These are phyloP conservation scores for Epichloe typhina DNA, from an alignment of 2,329 filamentous ascomycete species.

Conservation along the genomic window DNA sequence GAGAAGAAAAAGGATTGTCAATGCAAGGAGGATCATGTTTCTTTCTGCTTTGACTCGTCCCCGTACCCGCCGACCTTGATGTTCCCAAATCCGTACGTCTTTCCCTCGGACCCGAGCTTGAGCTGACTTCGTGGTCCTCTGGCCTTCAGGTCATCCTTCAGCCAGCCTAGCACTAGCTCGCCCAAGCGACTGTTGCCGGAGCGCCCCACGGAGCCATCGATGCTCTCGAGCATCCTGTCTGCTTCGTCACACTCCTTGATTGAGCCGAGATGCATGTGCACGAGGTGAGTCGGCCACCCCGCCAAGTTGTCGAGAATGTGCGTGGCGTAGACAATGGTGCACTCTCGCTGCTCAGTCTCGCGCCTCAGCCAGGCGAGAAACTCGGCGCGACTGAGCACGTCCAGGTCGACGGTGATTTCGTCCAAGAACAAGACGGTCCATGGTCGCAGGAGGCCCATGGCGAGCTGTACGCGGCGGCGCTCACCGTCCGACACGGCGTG, in stretches of 20 bases:
- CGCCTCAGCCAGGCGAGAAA: slow-evolving; percentile 77
- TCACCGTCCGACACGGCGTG: slow-evolving; percentile 92
- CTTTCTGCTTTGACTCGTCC: slow-evolving; percentile 33
- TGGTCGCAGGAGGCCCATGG: slow-evolving; percentile 85
- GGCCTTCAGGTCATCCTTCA: slow-evolving; percentile 65
- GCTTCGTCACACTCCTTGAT: slow-evolving; percentile 79
- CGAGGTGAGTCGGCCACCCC: slow-evolving; percentile 87
- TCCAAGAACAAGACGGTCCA: slow-evolving; percentile 88
- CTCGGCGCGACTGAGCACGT: slow-evolving; percentile 70
- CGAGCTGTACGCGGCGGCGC: slow-evolving; percentile 78
- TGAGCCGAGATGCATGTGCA: slow-evolving; percentile 84
- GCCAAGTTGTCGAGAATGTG: slow-evolving; percentile 94
- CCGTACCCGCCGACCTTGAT: slow-evolving; percentile 43
- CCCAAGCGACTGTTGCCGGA: slow-evolving; percentile 72
- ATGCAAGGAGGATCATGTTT: slow-evolving; percentile 10
- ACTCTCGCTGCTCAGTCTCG: slow-evolving; percentile 71
- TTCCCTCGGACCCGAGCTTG: slow-evolving; percentile 44
- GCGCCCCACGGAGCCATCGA: slow-evolving; percentile 23
- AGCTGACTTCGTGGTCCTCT: slow-evolving; percentile 60
- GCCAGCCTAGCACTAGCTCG: slow-evolving; percentile 77
- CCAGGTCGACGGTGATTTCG: slow-evolving; percentile 93
- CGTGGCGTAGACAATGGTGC: slow-evolving; percentile 93
- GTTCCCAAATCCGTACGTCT: slow-evolving; percentile 43
- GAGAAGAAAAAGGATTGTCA: neutral
- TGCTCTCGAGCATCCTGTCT: slow-evolving; percentile 49